phyloP scores from a whole-genome alignment of 805 yeast species.

The Torulaspora microellipsoides region DNA sequence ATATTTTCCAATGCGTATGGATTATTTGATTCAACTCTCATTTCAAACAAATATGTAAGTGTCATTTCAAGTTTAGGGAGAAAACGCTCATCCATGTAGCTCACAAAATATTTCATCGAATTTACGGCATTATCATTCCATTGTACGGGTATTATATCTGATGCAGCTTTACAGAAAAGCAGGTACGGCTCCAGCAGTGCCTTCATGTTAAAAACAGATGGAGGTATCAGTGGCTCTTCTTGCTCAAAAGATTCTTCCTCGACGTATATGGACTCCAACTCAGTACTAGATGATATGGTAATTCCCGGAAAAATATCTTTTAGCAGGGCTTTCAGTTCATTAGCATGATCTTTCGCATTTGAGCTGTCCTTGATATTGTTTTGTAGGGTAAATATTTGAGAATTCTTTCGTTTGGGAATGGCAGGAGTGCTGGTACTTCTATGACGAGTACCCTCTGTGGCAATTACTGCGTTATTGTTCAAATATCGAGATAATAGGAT shows the following conservation, averaged over 20 bases:
- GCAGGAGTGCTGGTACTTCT: slow-evolving; percentile 9
- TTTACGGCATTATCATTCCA: slow-evolving; percentile 19
- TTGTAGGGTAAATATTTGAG: slow-evolving; percentile 25
- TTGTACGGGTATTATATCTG: slow-evolving; percentile 37
- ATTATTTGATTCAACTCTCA: slow-evolving; percentile 39
- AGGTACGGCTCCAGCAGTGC: slow-evolving; percentile 70
- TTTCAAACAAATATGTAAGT: slow-evolving; percentile 49
- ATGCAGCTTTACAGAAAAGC: slow-evolving; percentile 59
- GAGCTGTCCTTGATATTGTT: slow-evolving; percentile 26
- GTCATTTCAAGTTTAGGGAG: slow-evolving; percentile 59
- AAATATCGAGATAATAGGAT: slow-evolving; percentile 22
- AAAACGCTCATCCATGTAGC: slow-evolving; percentile 61
- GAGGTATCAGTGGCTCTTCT: slow-evolving; percentile 61
- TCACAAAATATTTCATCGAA: slow-evolving; percentile 50
- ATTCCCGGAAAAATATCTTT: slow-evolving; percentile 73
- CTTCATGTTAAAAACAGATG: slow-evolving; percentile 75
- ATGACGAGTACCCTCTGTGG: slow-evolving; percentile 1
- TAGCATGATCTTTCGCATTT: slow-evolving; percentile 33
- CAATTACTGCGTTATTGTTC: slow-evolving; percentile 14
- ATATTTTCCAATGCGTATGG: slow-evolving; percentile 37
- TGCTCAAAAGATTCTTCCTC: slow-evolving; percentile 55
- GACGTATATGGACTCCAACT: slow-evolving; percentile 44
- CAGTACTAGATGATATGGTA: slow-evolving; percentile 35
- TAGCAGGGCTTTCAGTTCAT: slow-evolving; percentile 43
- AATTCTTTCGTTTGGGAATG: slow-evolving; percentile 13